These are phyloP conservation scores for Gynostemma pentaphyllum DNA, from an alignment of 306 rosid genomes.

Conservation along the genomic window DNA sequence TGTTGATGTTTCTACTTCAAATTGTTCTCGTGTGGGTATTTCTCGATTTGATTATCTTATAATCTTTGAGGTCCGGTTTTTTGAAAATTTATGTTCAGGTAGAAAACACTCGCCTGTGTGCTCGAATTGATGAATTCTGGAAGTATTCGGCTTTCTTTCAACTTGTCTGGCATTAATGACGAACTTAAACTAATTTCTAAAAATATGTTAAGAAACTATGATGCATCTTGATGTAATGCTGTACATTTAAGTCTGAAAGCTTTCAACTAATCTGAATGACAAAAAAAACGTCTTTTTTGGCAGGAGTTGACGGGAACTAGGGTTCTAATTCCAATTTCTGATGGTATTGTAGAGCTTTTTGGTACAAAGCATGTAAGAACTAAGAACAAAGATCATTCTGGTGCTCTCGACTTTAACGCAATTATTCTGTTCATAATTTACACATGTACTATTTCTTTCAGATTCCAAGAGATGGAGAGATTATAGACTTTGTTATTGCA, in stretches of 20 bases:
- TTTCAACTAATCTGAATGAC: no score
- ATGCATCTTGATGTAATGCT: no score
- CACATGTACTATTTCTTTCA: constrained; percentile 24
- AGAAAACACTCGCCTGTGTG: no score
- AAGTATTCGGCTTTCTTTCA: no score
- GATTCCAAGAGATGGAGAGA: constrained; percentile 41
- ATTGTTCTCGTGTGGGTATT: constrained; percentile 18
- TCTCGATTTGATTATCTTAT: neutral
- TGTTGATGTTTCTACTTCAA: constrained; percentile 21
- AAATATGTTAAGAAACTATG: no score
- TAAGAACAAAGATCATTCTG: neutral
- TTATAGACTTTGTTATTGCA: constrained; percentile 39
- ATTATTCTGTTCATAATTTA: neutral
- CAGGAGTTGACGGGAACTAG: constrained; percentile 42
- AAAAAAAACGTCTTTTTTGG: constrained; percentile 7
- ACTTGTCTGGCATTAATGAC: no score
- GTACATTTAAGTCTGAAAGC: no score
- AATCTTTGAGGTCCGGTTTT: neutral
- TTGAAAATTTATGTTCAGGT: neutral
- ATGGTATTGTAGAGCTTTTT: constrained; percentile 73
- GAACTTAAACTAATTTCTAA: no score
- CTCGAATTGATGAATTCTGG: no score
- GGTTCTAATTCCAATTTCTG: constrained; percentile 54
- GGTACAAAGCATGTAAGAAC: constrained; percentile 38
- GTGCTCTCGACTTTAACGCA: neutral